Base-by-base conservation (phyloP, 345 rosid genomes). In the Eutrema heterophyllum region DNA sequence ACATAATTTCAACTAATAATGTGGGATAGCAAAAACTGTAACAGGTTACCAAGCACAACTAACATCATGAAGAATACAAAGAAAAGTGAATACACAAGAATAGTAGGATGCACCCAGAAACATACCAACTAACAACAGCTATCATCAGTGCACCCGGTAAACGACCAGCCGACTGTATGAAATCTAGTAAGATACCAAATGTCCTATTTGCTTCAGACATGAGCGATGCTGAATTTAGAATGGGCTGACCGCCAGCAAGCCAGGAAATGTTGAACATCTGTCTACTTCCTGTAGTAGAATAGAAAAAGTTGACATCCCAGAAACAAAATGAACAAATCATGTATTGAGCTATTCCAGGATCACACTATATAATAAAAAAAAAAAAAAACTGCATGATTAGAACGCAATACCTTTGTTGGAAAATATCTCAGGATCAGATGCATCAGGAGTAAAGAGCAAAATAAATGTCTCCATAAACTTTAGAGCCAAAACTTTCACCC, bases 381-480 rank as follows among this genome's bases (percentile, higher is more conserved):
- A 7, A 15, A 3, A 51, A 15, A 13, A 15, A 50, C 12, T 49
- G 44, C 41, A 26, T 30, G 49, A 56, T 49, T 63, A 43, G 55
- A 68, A 70, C 27, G 48, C 45, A 71, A 65, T 89, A 95, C 99
- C 99, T 95, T 86, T 90, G 7, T 52, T 30, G 54, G 73, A 69
- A 59, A 57, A 43, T 57, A 79, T 83, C 69, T 83, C 95, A 73
- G 83, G 75, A 68, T 90, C 92, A 81, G 74, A 79, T 73, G 80
- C 72, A 70, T 92, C 92, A 29, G 90, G 67, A 55, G 96, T 87
- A 81, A 95, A 95, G 55, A 86, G 91, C 71, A 92, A 80, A 57
- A 95, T 67, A 75, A 80, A 85, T 9, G 79, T 92, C 82, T 95
- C 97, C 96, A 95, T 82, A 81, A 92, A 95, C 82, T 92, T 95